Evolutionary conservation across 495 filamentous ascomycete species (phyloP).

Genomic region (Penicillium argentinense): DNA sequence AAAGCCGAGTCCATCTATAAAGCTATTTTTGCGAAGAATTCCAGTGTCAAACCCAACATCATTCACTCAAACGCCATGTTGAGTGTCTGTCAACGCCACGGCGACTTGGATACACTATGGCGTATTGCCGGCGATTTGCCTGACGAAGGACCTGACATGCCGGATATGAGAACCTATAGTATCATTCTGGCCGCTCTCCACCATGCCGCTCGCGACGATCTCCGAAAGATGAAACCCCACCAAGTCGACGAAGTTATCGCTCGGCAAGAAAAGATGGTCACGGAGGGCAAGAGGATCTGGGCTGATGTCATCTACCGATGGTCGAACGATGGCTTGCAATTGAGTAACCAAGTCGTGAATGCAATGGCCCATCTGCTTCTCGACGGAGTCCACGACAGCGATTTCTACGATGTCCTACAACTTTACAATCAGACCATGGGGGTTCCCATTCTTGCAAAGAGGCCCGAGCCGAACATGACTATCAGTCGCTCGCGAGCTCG

Average conservation of each 20-base stretch:
- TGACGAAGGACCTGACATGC: conserved; percentile 55
- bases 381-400: conserved; percentile 53
- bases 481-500: neutral
- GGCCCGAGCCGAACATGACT: conserved; percentile 13
- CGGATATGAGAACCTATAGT: conserved; percentile 73
- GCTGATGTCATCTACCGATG: conserved; percentile 72
- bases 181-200: conserved; percentile 74
- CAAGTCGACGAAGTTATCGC: conserved; percentile 38
- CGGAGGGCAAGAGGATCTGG: conserved; percentile 73
- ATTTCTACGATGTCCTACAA: conserved; percentile 67
- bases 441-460: conserved; percentile 48
- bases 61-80: conserved; percentile 87
- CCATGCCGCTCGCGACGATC: conserved; percentile 27
- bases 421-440: conserved; percentile 77
- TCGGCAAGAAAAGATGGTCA: conserved; percentile 36
- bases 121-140: conserved; percentile 65
- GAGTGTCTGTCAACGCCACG: conserved; percentile 68
- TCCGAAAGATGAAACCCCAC: conserved; percentile 23
- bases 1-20: conserved; percentile 71
- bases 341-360: conserved; percentile 73
- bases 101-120: conserved; percentile 75
- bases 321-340: conserved; percentile 60
- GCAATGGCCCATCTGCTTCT: conserved; percentile 75
- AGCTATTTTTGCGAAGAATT: conserved; percentile 60
- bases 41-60: conserved; percentile 61